A percentile compares a stretch with the other conserved stretches of the same genome.
These are phyloP conservation scores for Lipomyces sp. DNA, from an alignment of 805 yeast genomes.

Conservation along the genomic window DNA sequence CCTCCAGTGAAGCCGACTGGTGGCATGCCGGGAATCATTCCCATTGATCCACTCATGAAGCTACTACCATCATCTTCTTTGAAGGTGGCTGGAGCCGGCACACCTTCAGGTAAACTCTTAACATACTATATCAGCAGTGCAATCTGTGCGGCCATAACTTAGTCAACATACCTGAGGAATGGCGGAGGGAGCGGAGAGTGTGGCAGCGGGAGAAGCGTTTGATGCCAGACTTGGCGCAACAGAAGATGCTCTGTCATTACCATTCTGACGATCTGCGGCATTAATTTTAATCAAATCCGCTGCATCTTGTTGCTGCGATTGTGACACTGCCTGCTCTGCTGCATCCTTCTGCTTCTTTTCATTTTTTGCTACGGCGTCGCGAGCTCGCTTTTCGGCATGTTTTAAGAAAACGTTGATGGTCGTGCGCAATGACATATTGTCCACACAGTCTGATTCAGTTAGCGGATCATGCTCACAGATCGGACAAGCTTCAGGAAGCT, in stretches of 20 bases:
- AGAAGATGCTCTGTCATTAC: not conserved
- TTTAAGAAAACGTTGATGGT: constrained; percentile 33
- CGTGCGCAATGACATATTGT: constrained; percentile 29
- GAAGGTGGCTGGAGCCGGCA: not conserved
- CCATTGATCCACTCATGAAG: not conserved
- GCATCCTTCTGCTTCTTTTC: constrained; percentile 4
- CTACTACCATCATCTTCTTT: not conserved
- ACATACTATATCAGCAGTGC: not conserved
- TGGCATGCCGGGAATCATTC: constrained; percentile 5
- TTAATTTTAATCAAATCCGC: not conserved
- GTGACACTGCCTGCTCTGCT: not conserved
- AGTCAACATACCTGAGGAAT: not conserved
- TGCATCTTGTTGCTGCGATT: not conserved
- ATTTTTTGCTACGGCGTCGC: constrained; percentile 19
- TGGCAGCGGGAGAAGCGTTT: not conserved
- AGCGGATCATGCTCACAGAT: constrained; percentile 24
- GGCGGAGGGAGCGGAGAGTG: not conserved
- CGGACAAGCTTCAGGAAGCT: constrained; percentile 24
- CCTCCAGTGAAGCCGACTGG: constrained; percentile 1
- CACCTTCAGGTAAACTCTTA: not conserved
- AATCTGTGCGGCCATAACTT: not conserved
- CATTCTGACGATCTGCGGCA: not conserved
- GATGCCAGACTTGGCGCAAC: not conserved
- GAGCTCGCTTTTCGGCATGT: constrained; percentile 33
- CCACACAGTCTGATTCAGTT: constrained; percentile 15